Base-by-base conservation (phyloP, 305 asterid species). In the Coffea humblotiana region DNA sequence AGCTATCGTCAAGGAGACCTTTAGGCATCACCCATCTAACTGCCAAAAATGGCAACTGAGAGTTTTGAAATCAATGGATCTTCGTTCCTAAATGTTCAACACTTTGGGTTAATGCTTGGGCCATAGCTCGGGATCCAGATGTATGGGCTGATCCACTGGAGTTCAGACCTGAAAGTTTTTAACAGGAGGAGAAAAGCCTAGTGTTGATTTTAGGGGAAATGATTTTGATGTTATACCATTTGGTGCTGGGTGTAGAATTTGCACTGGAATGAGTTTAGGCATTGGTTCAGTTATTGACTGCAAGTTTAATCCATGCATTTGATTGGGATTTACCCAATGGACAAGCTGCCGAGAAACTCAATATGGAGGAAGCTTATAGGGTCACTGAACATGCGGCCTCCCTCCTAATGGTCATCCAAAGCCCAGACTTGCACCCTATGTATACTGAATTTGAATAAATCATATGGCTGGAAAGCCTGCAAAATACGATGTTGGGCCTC, bases 1-100 rank as follows among this genome's bases (percentile, higher is more conserved):
- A 79, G 97, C 97, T 45, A 49, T 91, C 18, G 70, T 91, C 61
- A 94, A 92, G 83, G 97, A 94, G 71, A 90, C 82, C 23, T 91
- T 94, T 43, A 87, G 97, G 19, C 95, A 92, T 69, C 98, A 94
- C 66, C 98, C 98, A 32, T 86, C 97, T 21, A 92, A 95, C 90
- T 94, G 0, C 98, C 98, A 0, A 84, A 97, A 76, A 83, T 90
- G 23, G 94, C 95, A 0, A 70, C 87, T 0, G 88, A 91, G 76
- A 85, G 83, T 0, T 91, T 95, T 27, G 87, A 88, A 77, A 82
- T 94, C 78, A 84, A 90, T 12, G 97, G 95, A 18, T 92, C 87
- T 83, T 72, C 81, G 87, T 94, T 14, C 95, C 98, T 0, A 90
- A 91, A 79, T 95, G 93, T 3, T 82, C 97, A 0, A 90, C 94